These are phyloP conservation scores for Aspergillus sp. DNA, from an alignment of 2,329 filamentous ascomycete species.

Conservation along the genomic window DNA sequence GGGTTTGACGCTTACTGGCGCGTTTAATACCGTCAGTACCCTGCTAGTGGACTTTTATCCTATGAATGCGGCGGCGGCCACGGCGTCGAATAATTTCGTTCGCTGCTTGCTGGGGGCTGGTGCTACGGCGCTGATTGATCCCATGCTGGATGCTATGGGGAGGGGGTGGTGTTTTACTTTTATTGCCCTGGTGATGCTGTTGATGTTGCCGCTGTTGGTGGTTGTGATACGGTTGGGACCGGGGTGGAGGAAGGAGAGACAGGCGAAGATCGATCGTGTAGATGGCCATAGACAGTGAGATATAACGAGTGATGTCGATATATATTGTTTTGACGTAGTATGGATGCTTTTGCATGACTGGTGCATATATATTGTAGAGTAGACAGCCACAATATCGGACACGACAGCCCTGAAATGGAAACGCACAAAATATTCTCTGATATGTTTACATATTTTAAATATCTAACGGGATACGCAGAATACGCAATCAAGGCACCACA, in stretches of 20 bases:
- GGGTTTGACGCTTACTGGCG: slow-evolving; percentile 40
- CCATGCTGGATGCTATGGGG: slow-evolving; percentile 33
- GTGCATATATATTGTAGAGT: too few species aligned
- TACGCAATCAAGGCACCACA: too few species aligned
- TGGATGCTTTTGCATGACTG: too few species aligned
- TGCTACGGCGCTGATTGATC: slow-evolving; percentile 43
- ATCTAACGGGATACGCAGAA: too few species aligned
- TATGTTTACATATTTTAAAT: too few species aligned
- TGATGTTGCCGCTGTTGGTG: neutral
- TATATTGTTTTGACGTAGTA: too few species aligned
- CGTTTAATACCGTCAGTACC: slow-evolving; percentile 47
- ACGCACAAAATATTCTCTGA: too few species aligned
- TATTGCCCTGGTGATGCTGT: slow-evolving; percentile 9
- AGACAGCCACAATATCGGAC: too few species aligned
- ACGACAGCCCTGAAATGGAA: too few species aligned
- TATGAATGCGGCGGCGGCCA: slow-evolving; percentile 41
- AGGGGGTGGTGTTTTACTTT: slow-evolving; percentile 14
- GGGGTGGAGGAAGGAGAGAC: slow-evolving; percentile 6
- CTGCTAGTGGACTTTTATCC: slow-evolving; percentile 50
- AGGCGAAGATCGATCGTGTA: neutral
- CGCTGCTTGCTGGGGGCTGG: slow-evolving; percentile 47
- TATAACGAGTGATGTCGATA: too few species aligned
- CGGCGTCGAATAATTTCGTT: slow-evolving; percentile 46
- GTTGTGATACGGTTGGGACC: slow-evolving; percentile 3
- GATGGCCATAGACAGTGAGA: neutral